These are phyloP conservation scores for Colletotrichum gloeosporioides DNA, from an alignment of 2,329 filamentous ascomycete species.

Conservation along the genomic window DNA sequence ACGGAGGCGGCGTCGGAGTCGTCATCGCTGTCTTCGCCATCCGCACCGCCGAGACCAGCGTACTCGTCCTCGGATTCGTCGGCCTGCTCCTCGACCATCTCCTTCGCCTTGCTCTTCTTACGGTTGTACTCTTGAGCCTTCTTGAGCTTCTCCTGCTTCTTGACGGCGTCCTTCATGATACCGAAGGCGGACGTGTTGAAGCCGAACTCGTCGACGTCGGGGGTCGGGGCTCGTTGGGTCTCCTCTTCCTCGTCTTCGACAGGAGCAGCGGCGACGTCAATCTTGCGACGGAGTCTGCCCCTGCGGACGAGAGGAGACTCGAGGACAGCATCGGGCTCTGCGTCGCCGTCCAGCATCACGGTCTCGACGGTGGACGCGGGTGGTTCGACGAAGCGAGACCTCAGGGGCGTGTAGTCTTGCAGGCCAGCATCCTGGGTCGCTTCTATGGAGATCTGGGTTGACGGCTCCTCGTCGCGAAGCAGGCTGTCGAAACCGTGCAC, in stretches of 20 bases:
- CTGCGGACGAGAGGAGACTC: constrained; percentile 72
- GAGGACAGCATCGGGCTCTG: constrained; percentile 43
- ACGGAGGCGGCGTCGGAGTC: constrained; percentile 73
- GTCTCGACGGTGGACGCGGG: constrained; percentile 76
- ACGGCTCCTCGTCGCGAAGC: constrained; percentile 42
- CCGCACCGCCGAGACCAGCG: constrained; percentile 87
- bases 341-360: constrained; percentile 54
- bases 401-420: constrained; percentile 73
- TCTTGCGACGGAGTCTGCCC: constrained; percentile 56
- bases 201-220: constrained; percentile 38
- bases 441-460: constrained; percentile 73
- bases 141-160: constrained; percentile 58
- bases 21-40: constrained; percentile 84
- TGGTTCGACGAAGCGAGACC: constrained; percentile 67
- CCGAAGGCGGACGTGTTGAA: constrained; percentile 64
- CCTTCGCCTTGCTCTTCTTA: constrained; percentile 85
- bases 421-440: constrained; percentile 85
- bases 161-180: constrained; percentile 71
- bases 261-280: constrained; percentile 38
- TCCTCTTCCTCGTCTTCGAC: constrained; percentile 48
- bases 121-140: constrained; percentile 71
- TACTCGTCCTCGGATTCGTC: constrained; percentile 99
- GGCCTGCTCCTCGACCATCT: constrained; percentile 90
- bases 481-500: constrained; percentile 63
- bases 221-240: constrained; percentile 13